Base-by-base conservation (phyloP, 2,329 filamentous ascomycete species). In the Sclerotinia spermophila region DNA sequence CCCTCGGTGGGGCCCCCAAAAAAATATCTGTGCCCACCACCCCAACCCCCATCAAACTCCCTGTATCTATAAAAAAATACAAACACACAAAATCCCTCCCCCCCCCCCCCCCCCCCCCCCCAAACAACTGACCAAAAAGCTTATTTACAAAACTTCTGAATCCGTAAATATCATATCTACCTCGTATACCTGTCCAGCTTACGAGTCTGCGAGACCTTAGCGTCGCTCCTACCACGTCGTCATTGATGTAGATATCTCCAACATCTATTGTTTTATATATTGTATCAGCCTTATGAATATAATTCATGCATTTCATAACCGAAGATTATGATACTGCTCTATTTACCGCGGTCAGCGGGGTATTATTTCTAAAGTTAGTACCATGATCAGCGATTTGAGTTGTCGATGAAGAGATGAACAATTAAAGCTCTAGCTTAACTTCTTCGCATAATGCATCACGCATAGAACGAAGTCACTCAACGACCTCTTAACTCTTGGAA, bases 201-300 rank as follows among this genome's bases (percentile, higher is more conserved):
- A 56, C 38, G 35, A 44, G 42, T 45, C 17, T 21, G 38, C 59
- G 24, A 69, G 33, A 33, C 45, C 15, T 62, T 68, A 21, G 30
- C 45, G 40, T 56, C 56, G 17, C 38, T 65, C 15, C 27, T 27
- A 45, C 42, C 33, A 33, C 45, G 27, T 38, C 67, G 17, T 53
- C 35, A n/a, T 69, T 30, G 13, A n/a, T 44, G 19, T 56, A 33
- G 19, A 40, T 19, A 56, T 70, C 42, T 70, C 55, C 53, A 53
- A 67, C 68, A 67, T 13, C 68, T 53, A 53, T 60, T 60, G 68
- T 70, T 70, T 70, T 40, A 44, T 21, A 60, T n/a, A 33, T 60
- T 35, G 68, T 55, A 53, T 70, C 68, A 70, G 53, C 62, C 68
- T 70, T 60, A 67, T 55, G 44, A 33, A 42, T 17, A 27, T 17